Percentiles rank a stretch among this genome's conserved stretches.
phyloP scores from a whole-genome alignment of 371 early-diverging fungal genomes.

The Caulochytrium protostelioides region DNA sequence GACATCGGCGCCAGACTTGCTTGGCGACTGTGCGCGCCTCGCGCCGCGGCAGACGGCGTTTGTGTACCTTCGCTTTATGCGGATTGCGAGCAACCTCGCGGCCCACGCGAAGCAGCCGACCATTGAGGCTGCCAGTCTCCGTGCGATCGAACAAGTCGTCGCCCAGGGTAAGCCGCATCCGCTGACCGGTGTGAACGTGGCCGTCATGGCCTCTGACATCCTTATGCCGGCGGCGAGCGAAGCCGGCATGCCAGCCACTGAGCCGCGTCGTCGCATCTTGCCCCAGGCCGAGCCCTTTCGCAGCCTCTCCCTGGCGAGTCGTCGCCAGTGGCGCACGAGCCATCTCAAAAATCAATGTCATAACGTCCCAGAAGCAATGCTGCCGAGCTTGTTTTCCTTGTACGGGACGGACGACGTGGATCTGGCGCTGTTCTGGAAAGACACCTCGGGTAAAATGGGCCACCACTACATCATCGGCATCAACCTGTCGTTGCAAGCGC shows the following conservation, averaged over 20 bases:
- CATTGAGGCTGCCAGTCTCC: constrained; percentile 10
- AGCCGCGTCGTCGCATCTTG: neutral
- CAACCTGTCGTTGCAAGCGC: constrained; percentile 52
- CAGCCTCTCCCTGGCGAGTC: constrained; percentile 39
- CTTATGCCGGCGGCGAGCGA: neutral
- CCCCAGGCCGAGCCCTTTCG: constrained; percentile 24
- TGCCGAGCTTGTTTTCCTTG: constrained; percentile 39
- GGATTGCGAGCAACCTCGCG: neutral
- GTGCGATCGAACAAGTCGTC: constrained; percentile 13
- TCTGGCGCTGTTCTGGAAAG: constrained; percentile 64
- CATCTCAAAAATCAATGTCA: constrained; percentile 39
- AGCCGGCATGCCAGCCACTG: neutral
- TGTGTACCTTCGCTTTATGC: constrained; percentile 14
- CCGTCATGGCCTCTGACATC: constrained; percentile 1
- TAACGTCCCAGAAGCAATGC: constrained; percentile 22
- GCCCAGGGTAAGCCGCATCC: constrained; percentile 4
- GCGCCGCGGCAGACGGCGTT: constrained; percentile 11
- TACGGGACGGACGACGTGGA: constrained; percentile 68
- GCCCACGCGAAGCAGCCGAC: neutral
- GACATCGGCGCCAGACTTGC: neutral
- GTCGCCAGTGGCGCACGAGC: constrained; percentile 45
- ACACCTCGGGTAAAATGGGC: constrained; percentile 17
- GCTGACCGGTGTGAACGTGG: constrained; percentile 3
- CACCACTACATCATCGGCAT: constrained; percentile 78
- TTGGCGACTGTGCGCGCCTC: neutral